These are phyloP conservation scores for Neofusicoccum ribis DNA, from an alignment of 2,329 filamentous ascomycete genomes.

Conservation along the genomic window DNA sequence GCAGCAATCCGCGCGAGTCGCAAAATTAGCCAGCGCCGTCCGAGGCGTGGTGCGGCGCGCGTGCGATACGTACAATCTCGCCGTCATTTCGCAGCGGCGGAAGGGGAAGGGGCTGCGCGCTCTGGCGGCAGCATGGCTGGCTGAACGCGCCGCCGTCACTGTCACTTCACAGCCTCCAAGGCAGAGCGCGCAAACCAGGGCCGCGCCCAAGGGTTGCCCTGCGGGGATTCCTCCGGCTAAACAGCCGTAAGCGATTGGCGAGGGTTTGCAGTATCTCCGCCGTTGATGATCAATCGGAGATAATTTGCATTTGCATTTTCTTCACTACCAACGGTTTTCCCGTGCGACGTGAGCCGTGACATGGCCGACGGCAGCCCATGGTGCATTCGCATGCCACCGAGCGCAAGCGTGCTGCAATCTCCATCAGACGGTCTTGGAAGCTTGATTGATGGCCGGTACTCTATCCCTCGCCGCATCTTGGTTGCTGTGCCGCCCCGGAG, in stretches of 20 bases:
- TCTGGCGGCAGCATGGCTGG: background rate
- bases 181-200: background rate
- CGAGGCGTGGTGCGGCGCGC: slow-evolving; percentile 4
- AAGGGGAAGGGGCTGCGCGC: background rate
- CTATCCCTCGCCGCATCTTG: slow-evolving; percentile 1
- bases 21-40: slow-evolving; percentile 15
- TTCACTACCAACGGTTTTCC: slow-evolving; percentile 20
- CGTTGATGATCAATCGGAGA: slow-evolving; percentile 35
- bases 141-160: background rate
- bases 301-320: slow-evolving; percentile 37
- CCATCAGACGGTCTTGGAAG: slow-evolving; percentile 14
- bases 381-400: slow-evolving; percentile 9
- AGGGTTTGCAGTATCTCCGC: slow-evolving; percentile 37
- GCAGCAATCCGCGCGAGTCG: slow-evolving; percentile 12
- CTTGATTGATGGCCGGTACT: slow-evolving; percentile 16
- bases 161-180: background rate
- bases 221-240: slow-evolving; percentile 17
- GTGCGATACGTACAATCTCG: slow-evolving; percentile 9
- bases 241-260: slow-evolving; percentile 29
- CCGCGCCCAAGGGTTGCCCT: slow-evolving; percentile 7
- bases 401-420: slow-evolving; percentile 14
- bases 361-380: slow-evolving; percentile 6
- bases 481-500: background rate
- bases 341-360: slow-evolving; percentile 11
- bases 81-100: slow-evolving; percentile 12